A percentile compares a stretch with the other conserved stretches of the same genome.
These are phyloP conservation scores for Alternaria hordeiaustralica DNA, from an alignment of 2,329 filamentous ascomycete genomes.

Conservation along the genomic window DNA sequence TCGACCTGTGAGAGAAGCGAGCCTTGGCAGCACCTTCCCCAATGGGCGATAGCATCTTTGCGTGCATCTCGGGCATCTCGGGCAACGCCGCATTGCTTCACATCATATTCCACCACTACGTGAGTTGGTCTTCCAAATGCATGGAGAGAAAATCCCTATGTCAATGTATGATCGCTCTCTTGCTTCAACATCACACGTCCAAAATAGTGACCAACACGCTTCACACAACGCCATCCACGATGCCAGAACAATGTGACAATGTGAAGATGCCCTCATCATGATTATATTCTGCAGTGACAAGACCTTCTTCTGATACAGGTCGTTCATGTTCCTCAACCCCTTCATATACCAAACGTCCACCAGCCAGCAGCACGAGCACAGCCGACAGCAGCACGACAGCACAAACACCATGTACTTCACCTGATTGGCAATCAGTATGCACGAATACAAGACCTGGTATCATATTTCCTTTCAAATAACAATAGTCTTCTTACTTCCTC, in stretches of 20 bases:
- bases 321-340: neutral
- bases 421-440: neutral
- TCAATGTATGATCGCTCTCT: neutral
- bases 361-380: neutral
- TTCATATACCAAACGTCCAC: neutral
- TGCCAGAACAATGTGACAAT: neutral
- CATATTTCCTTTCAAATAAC: neutral
- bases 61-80: neutral
- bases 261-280: neutral
- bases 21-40: slow-evolving; percentile 22
- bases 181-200: neutral
- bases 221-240: neutral
- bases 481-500: neutral
- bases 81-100: neutral
- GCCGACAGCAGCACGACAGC: neutral
- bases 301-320: neutral
- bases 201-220: neutral
- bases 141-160: neutral
- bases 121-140: neutral
- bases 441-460: neutral
- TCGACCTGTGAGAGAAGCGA: slow-evolving; percentile 24
- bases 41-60: slow-evolving; percentile 3
- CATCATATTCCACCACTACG: neutral
- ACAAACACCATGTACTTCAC: slow-evolving; percentile 4
- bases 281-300: neutral